Evolutionary conservation across 177 flowering plant genomes (phyloP).

Genomic region (Tripterygium wilfordii): DNA sequence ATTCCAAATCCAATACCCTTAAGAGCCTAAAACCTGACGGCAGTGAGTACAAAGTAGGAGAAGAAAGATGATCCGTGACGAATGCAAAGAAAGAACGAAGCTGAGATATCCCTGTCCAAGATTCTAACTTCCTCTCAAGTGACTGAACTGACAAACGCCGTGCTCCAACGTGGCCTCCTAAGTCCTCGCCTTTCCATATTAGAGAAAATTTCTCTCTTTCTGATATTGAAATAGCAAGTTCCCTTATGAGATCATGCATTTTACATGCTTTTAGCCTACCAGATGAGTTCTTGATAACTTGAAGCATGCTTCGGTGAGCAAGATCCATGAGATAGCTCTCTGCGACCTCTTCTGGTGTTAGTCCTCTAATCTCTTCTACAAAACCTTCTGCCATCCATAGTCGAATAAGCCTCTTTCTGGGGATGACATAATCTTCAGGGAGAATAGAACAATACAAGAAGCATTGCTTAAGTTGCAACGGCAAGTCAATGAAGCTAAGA

Average conservation of each 20-base stretch:
- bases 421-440: constrained; percentile 26
- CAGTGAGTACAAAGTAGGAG: constrained; percentile 10
- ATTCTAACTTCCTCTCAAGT: constrained; percentile 8
- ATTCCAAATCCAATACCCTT: constrained; percentile 31
- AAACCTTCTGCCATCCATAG: constrained; percentile 58
- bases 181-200: constrained; percentile 1
- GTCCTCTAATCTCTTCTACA: constrained; percentile 20
- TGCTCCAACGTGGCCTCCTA: constrained; percentile 4
- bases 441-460: constrained; percentile 40
- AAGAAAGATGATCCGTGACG: constrained; percentile 4
- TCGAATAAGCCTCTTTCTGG: constrained; percentile 27
- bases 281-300: constrained; percentile 17
- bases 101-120: constrained; percentile 5
- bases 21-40: constrained; percentile 16
- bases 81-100: constrained; percentile 37
- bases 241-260: constrained; percentile 47
- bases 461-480: constrained; percentile 37
- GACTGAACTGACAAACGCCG: constrained; percentile 26
- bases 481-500: constrained; percentile 39
- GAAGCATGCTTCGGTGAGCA: constrained; percentile 32
- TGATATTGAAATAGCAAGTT: constrained; percentile 25
- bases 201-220: constrained; percentile 27
- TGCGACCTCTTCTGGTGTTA: constrained; percentile 35
- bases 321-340: constrained; percentile 37
- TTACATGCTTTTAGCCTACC: constrained; percentile 26